A percentile compares a stretch with the other conserved stretches of the same genome.
These are phyloP conservation scores for Glonium stellatum DNA, from an alignment of 495 filamentous ascomycete species.

Conservation along the genomic window DNA sequence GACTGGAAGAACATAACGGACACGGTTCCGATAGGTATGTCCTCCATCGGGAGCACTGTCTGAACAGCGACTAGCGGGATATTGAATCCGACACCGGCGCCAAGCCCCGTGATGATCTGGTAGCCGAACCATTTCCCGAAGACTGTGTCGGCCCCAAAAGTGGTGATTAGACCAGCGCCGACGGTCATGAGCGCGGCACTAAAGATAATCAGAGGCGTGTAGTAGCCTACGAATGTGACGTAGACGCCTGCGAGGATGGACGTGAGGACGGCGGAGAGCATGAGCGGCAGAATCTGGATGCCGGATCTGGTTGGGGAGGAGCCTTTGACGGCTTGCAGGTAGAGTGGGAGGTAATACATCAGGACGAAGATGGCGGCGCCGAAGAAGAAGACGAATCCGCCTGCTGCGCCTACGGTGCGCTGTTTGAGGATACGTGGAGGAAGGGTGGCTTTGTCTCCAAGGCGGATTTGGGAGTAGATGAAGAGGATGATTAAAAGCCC, in stretches of 20 bases:
- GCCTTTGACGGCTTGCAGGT: constrained; percentile 46
- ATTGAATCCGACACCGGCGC: constrained; percentile 27
- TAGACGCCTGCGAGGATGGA: constrained; percentile 45
- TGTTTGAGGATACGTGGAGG: constrained; percentile 39
- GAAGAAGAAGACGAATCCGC: constrained; percentile 35
- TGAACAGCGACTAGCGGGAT: constrained; percentile 30
- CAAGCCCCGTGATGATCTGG: constrained; percentile 28
- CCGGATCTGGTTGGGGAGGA: constrained; percentile 47
- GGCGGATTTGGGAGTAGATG: constrained; percentile 43
- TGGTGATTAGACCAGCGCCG: constrained; percentile 46
- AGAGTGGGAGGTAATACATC: constrained; percentile 52
- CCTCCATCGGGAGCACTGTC: constrained; percentile 3
- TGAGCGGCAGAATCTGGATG: constrained; percentile 44
- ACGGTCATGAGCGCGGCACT: constrained; percentile 42
- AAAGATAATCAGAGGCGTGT: constrained; percentile 47
- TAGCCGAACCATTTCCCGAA: constrained; percentile 40
- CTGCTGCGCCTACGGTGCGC: constrained; percentile 37
- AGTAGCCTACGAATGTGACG: constrained; percentile 54
- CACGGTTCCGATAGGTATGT: constrained; percentile 3
- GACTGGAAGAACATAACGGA: not conserved
- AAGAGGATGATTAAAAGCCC: constrained; percentile 42
- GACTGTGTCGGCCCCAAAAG: constrained; percentile 35
- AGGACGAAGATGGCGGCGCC: constrained; percentile 38
- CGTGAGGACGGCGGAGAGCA: constrained; percentile 42
- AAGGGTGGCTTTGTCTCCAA: constrained; percentile 43